Conservation (phyloP, 768 basidiomycete species). For the Boletus patriciae region DNA sequence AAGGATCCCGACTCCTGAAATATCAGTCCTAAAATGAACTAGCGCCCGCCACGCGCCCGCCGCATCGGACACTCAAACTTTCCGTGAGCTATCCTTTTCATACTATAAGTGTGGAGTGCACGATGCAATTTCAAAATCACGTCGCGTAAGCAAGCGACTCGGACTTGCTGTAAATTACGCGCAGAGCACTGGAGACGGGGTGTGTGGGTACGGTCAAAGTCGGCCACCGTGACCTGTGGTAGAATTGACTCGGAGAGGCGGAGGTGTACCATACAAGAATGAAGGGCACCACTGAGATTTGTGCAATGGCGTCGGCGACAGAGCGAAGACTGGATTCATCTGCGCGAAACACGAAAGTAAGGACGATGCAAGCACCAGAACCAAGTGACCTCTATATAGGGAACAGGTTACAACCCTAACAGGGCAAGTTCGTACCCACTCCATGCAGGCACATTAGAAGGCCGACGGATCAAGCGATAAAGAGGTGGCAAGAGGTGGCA, state of each 20-base stretch:
- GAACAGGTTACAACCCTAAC: not conserved
- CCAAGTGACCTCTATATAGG: no score
- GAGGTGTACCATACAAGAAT: not conserved
- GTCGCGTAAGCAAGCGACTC: constrained; percentile 1
- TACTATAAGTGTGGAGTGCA: not conserved
- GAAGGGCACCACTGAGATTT: not conserved
- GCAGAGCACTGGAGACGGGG: no score
- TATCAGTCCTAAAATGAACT: constrained; percentile 1
- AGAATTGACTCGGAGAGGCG: not conserved
- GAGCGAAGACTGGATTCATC: not conserved
- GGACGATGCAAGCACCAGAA: no score
- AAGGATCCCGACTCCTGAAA: not conserved
- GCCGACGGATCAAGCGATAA: not conserved
- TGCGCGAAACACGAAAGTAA: not conserved
- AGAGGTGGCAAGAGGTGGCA: no score
- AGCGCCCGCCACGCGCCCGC: constrained; percentile 17
- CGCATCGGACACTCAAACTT: not conserved
- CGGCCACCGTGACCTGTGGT: not conserved
- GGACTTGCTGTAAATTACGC: no score
- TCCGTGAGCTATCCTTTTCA: not conserved
- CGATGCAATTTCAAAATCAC: not conserved
- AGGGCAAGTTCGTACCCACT: not conserved
- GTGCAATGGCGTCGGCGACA: not conserved
- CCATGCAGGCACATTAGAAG: no score
- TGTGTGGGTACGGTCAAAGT: not conserved